These are phyloP conservation scores for Pyrus bretschneideri DNA, from an alignment of 306 rosid genomes.

Conservation along the genomic window DNA sequence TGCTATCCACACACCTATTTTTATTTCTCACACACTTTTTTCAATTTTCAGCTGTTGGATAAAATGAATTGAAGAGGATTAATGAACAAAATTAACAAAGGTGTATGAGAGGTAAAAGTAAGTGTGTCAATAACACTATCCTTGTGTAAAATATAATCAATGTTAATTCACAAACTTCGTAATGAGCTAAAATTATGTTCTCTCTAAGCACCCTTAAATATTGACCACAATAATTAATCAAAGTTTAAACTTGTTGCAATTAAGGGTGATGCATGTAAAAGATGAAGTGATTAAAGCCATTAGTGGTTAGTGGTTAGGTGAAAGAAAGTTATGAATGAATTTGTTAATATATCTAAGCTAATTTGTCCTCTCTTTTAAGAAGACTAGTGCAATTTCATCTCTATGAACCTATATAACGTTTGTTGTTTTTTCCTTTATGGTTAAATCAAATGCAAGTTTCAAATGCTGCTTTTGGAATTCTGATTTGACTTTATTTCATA, in stretches of 20 bases:
- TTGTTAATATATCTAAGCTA: constrained; percentile 43
- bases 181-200: no score
- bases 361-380: constrained; percentile 33
- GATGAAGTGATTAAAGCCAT: constrained; percentile 15
- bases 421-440: background rate
- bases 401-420: constrained; percentile 4
- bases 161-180: no score
- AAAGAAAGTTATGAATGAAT: constrained; percentile 21
- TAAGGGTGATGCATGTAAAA: background rate
- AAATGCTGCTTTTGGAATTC: background rate
- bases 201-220: no score
- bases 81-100: no score
- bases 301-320: constrained; percentile 36
- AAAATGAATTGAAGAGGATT: no score
- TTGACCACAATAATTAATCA: background rate
- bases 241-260: constrained; percentile 7
- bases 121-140: no score
- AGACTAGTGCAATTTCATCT: constrained; percentile 2
- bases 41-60: no score
- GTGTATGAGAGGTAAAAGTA: no score
- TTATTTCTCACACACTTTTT: no score
- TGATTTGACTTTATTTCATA: background rate
- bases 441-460: background rate
- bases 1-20: no score
- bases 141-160: background rate